These are phyloP conservation scores for Exophiala sideris DNA, from an alignment of 2,329 filamentous ascomycete species.

Conservation along the genomic window DNA sequence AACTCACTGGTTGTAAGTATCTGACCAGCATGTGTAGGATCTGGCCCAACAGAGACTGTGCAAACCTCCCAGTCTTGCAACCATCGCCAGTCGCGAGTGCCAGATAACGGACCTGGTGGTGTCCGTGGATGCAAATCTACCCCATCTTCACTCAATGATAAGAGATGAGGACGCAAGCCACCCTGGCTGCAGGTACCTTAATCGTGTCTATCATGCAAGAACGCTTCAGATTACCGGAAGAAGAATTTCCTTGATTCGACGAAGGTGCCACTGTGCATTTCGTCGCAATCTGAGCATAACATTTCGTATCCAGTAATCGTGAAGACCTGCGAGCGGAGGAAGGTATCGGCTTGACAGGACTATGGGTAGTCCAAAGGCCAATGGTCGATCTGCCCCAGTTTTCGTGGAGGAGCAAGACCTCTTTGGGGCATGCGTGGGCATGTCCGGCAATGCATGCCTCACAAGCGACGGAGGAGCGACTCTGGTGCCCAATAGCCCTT, in stretches of 20 bases:
- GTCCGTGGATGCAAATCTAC: background rate
- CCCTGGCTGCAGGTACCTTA: background rate
- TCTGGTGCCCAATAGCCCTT: background rate
- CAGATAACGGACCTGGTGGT: background rate
- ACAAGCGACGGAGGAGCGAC: background rate
- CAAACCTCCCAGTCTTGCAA: background rate
- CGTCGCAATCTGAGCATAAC: background rate
- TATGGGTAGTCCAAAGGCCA: background rate
- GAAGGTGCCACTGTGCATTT: background rate
- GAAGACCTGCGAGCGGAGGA: background rate
- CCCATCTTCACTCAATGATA: background rate
- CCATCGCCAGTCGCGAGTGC: background rate
- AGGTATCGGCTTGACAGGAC: background rate
- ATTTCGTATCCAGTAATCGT: background rate
- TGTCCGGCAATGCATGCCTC: background rate
- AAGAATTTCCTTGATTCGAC: background rate
- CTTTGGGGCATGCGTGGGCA: background rate
- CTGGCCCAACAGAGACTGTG: too few relatives aligned
- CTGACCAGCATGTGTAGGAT: background rate
- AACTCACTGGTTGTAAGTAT: too few relatives aligned
- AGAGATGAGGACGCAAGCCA: background rate
- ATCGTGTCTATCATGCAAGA: constrained; percentile 1
- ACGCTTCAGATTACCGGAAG: background rate
- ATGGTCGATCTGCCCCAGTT: background rate
- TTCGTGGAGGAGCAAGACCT: background rate